phyloP scores from a whole-genome alignment of 1,139 yeast species.

The Eremothecium gossypii region DNA sequence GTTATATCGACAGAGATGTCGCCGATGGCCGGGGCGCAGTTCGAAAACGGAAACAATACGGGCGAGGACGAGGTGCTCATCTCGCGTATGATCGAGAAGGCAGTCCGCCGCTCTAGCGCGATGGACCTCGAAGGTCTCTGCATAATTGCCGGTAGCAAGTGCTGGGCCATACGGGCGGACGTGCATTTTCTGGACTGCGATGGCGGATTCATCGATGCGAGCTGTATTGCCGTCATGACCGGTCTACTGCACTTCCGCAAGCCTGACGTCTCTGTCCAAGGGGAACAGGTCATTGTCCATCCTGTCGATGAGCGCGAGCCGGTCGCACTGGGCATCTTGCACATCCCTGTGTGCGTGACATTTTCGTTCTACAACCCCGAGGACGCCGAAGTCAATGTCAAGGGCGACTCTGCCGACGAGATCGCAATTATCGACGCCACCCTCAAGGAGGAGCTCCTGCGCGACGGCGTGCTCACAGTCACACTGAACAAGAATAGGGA shows the following conservation, averaged over 20 bases:
- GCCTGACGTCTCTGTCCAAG: conserved; percentile 72
- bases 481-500: conserved; percentile 87
- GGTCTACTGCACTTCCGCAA: conserved; percentile 74
- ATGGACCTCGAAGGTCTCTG: conserved; percentile 84
- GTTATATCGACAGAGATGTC: conserved; percentile 76
- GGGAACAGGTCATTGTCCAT: conserved; percentile 62
- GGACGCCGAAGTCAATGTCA: conserved; percentile 55
- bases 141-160: conserved; percentile 81
- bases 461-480: conserved; percentile 74
- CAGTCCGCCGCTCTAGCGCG: conserved; percentile 82
- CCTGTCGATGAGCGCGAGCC: conserved; percentile 74
- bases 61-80: conserved; percentile 73
- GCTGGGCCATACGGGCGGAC: conserved; percentile 87
- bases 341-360: conserved; percentile 85
- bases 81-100: conserved; percentile 78
- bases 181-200: conserved; percentile 82
- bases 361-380: conserved; percentile 72
- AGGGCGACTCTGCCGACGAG: conserved; percentile 52
- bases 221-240: conserved; percentile 83
- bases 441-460: conserved; percentile 61
- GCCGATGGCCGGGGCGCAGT: conserved; percentile 81
- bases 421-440: conserved; percentile 70
- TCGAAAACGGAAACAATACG: conserved; percentile 58
- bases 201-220: conserved; percentile 86
- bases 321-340: conserved; percentile 74